phyloP scores from a whole-genome alignment of 1,139 yeast genomes.

The Hemisphaericaspora lyxosophila region DNA sequence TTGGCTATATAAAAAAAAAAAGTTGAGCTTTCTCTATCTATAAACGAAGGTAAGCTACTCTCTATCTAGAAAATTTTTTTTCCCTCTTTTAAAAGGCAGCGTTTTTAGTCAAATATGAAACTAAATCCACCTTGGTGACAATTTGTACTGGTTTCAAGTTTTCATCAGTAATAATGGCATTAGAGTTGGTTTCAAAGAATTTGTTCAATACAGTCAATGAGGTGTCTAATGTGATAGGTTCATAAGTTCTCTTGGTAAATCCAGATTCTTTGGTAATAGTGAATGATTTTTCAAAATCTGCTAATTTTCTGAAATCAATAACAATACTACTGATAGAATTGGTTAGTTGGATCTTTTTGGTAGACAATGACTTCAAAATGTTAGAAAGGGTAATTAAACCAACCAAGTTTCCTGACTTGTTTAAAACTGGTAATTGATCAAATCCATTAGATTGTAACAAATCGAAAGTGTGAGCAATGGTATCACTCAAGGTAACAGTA shows the following conservation, averaged over 20 bases:
- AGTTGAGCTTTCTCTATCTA: too few species aligned
- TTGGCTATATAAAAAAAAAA: not conserved
- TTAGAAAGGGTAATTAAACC: constrained; percentile 80
- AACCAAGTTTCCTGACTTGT: constrained; percentile 57
- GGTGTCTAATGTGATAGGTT: constrained; percentile 67
- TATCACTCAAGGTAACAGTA: constrained; percentile 63
- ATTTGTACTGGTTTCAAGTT: constrained; percentile 76
- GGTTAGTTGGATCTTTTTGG: constrained; percentile 58
- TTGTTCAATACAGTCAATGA: constrained; percentile 68
- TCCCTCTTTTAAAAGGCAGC: constrained; percentile 9
- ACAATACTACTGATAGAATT: constrained; percentile 63
- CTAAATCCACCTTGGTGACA: constrained; percentile 83
- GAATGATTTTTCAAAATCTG: constrained; percentile 67
- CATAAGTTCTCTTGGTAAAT: constrained; percentile 65
- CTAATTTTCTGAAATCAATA: constrained; percentile 73
- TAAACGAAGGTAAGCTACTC: not conserved
- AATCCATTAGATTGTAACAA: constrained; percentile 75
- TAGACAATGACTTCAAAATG: constrained; percentile 66
- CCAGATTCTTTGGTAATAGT: constrained; percentile 60
- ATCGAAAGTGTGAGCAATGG: constrained; percentile 66
- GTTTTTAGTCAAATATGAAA: constrained; percentile 58
- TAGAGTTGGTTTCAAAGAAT: constrained; percentile 84
- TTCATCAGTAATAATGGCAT: constrained; percentile 77
- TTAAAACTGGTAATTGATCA: constrained; percentile 82
- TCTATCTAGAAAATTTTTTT: constrained; percentile 1